Conservation (phyloP, 371 early-diverging fungal genomes). For the Mortierella sp. region DNA sequence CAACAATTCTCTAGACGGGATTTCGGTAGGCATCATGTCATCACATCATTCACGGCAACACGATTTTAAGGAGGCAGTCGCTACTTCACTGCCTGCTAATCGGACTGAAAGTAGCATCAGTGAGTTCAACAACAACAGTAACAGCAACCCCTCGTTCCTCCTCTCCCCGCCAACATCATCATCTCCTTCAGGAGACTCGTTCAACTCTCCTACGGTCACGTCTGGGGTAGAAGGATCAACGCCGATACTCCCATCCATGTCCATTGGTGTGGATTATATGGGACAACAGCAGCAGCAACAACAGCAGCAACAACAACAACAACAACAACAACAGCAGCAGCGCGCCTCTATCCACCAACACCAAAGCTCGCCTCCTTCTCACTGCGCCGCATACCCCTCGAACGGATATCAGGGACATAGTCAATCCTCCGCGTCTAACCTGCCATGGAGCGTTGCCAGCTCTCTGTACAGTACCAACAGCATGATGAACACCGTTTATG, state of each 20-base stretch:
- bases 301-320: constrained; percentile 24
- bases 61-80: constrained; percentile 5
- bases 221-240: constrained; percentile 21
- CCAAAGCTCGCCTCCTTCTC: neutral
- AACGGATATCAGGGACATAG: neutral
- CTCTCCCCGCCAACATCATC: constrained; percentile 16
- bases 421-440: constrained; percentile 1
- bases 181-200: neutral
- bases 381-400: constrained; percentile 6
- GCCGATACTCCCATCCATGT: constrained; percentile 27
- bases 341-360: neutral
- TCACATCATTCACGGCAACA: constrained; percentile 2
- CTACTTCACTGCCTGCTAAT: neutral
- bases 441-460: neutral
- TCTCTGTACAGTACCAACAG: neutral
- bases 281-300: constrained; percentile 26
- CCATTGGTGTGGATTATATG: constrained; percentile 23
- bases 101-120: neutral
- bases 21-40: constrained; percentile 37
- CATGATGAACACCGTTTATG: constrained; percentile 4
- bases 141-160: constrained; percentile 22
- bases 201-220: neutral
- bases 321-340: constrained; percentile 20
- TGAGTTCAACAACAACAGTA: constrained; percentile 1
- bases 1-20: constrained; percentile 22